Evolutionary conservation across 192 early-diverging fungal species (phyloP).

Genomic region (Coemansia sp.): DNA sequence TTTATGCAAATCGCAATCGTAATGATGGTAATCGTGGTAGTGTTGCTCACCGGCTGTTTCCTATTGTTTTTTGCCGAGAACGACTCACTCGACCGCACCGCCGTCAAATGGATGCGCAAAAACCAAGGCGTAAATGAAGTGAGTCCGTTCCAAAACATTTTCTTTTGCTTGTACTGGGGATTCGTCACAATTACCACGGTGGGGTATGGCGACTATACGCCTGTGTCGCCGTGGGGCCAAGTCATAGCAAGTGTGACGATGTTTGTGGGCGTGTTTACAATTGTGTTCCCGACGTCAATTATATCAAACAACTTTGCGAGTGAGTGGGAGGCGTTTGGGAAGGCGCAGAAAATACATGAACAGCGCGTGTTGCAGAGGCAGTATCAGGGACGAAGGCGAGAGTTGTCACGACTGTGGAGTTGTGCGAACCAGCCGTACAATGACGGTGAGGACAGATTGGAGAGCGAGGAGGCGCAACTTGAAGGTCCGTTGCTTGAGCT

Average conservation of each 20-base stretch:
- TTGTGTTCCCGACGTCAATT: slow-evolving; percentile 58
- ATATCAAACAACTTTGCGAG: slow-evolving; percentile 56
- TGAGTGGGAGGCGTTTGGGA: slow-evolving; percentile 54
- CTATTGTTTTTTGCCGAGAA: slow-evolving; percentile 47
- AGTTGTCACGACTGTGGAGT: slow-evolving; percentile 19
- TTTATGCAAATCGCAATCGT: slow-evolving; percentile 42
- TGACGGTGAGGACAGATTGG: background rate
- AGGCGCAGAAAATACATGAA: slow-evolving; percentile 38
- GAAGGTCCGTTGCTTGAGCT: background rate
- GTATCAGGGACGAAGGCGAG: slow-evolving; percentile 21
- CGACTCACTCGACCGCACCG: slow-evolving; percentile 28
- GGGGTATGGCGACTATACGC: slow-evolving; percentile 57
- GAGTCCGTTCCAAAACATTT: slow-evolving; percentile 56
- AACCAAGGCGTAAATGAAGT: slow-evolving; percentile 32
- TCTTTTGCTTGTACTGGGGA: slow-evolving; percentile 56
- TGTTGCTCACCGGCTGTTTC: slow-evolving; percentile 42
- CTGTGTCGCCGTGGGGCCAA: slow-evolving; percentile 52
- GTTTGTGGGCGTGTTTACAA: slow-evolving; percentile 55
- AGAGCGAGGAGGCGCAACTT: slow-evolving; percentile 4
- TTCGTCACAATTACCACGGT: slow-evolving; percentile 57
- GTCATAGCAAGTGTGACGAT: slow-evolving; percentile 54
- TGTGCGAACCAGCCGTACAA: slow-evolving; percentile 30
- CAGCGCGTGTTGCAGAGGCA: slow-evolving; percentile 28
- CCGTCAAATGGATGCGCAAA: slow-evolving; percentile 46
- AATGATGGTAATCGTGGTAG: slow-evolving; percentile 32